Conservation (phyloP, 2,329 filamentous ascomycete genomes). For the Calonectria naviculata region DNA sequence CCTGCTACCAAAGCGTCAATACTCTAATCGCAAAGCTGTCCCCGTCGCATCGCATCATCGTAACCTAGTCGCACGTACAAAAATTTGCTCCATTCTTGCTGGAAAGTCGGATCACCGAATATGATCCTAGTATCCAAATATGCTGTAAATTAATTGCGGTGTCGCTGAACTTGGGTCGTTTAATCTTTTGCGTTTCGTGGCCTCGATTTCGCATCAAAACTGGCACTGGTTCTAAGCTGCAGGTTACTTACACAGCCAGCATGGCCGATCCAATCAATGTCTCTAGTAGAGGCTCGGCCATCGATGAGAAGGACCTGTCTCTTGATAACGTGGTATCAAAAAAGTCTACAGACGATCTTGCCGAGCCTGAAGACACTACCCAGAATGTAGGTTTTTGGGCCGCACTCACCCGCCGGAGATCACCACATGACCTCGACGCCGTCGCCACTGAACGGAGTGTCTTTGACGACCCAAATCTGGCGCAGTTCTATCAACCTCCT, state of each 20-base stretch:
- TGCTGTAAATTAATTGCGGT: neutral
- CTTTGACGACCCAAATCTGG: slow-evolving; percentile 1
- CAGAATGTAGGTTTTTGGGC: slow-evolving; percentile 5
- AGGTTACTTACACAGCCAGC: neutral
- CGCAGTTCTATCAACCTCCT: slow-evolving; percentile 8
- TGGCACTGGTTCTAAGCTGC: neutral
- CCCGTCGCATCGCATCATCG: neutral
- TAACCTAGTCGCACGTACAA: neutral
- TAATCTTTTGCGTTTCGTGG: neutral
- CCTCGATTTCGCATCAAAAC: neutral
- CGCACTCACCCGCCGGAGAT: neutral
- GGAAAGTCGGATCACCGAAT: neutral
- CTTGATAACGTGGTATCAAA: neutral
- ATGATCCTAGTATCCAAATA: neutral
- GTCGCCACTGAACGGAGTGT: slow-evolving; percentile 12
- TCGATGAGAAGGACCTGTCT: neutral
- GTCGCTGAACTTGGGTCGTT: neutral
- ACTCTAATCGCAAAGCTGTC: neutral
- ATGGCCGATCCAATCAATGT: neutral
- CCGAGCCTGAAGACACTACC: neutral
- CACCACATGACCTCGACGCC: neutral
- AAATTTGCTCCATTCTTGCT: neutral
- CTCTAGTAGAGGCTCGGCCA: no score
- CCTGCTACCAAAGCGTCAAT: neutral
- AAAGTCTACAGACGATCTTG: neutral